Conservation (phyloP, 2,329 filamentous ascomycete genomes). For the Aspergillus sp. region DNA sequence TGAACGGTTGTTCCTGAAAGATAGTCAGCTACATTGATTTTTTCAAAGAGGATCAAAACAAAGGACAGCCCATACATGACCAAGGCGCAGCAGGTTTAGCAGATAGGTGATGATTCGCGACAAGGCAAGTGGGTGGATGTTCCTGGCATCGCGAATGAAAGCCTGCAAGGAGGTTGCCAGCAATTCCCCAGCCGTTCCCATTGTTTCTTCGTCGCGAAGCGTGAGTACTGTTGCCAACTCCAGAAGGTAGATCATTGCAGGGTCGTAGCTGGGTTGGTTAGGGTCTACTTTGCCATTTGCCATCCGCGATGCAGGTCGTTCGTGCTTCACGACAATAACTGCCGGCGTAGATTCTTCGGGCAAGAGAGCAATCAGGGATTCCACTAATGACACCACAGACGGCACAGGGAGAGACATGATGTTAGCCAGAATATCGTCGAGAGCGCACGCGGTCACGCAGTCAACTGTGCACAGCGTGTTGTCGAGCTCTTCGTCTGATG, state of each 20-base stretch:
- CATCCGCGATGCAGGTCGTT: constrained; percentile 58
- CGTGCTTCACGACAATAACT: constrained; percentile 86
- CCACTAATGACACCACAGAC: constrained; percentile 57
- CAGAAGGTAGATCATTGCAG: constrained; percentile 79
- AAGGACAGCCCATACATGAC: constrained; percentile 59
- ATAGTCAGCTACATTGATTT: constrained; percentile 7
- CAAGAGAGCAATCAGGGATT: constrained; percentile 71
- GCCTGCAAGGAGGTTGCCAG: constrained; percentile 75
- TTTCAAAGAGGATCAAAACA: neutral
- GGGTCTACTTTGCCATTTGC: constrained; percentile 53
- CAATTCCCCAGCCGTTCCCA: constrained; percentile 66
- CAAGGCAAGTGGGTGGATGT: constrained; percentile 74
- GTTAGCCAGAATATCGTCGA: constrained; percentile 75
- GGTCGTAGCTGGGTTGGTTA: constrained; percentile 67
- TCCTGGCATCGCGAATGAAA: constrained; percentile 69
- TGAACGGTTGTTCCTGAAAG: constrained; percentile 72
- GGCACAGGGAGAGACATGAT: constrained; percentile 62
- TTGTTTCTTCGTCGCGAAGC: constrained; percentile 65
- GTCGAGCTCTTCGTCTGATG: constrained; percentile 93
- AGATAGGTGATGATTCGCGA: constrained; percentile 83
- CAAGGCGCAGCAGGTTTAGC: constrained; percentile 69
- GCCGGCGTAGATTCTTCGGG: constrained; percentile 75
- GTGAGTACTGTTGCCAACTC: constrained; percentile 81
- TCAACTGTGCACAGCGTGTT: constrained; percentile 92
- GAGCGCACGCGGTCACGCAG: constrained; percentile 82